Evolutionary conservation across 768 basidiomycete genomes (phyloP).

Genomic region (Lentinula sp.): DNA sequence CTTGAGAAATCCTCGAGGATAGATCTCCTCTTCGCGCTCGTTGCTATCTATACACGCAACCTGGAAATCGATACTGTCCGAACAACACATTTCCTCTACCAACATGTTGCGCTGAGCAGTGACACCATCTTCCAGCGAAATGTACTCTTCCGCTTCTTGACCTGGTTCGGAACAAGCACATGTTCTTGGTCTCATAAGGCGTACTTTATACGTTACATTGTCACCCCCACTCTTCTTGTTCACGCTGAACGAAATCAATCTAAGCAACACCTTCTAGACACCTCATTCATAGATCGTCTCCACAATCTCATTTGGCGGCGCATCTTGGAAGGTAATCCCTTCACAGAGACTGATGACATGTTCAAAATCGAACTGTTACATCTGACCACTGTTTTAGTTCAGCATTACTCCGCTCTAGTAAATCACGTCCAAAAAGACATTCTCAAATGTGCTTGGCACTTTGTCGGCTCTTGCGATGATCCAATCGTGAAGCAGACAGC

Average conservation of each 20-base stretch:
- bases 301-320: slow-evolving; percentile 80
- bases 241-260: slow-evolving; percentile 53
- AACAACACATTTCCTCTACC: slow-evolving; percentile 80
- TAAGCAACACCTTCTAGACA: slow-evolving; percentile 61
- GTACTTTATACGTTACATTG: slow-evolving; percentile 70
- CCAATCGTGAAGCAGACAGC: slow-evolving; percentile 89
- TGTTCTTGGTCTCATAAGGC: slow-evolving; percentile 74
- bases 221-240: slow-evolving; percentile 82
- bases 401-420: slow-evolving; percentile 75
- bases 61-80: slow-evolving; percentile 77
- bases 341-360: slow-evolving; percentile 67
- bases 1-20: slow-evolving; percentile 70
- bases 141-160: slow-evolving; percentile 76
- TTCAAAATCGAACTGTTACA: slow-evolving; percentile 90
- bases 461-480: slow-evolving; percentile 73
- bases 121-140: slow-evolving; percentile 72
- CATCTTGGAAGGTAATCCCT: slow-evolving; percentile 47
- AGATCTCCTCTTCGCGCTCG: slow-evolving; percentile 84
- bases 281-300: slow-evolving; percentile 62
- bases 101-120: slow-evolving; percentile 71
- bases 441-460: slow-evolving; percentile 90
- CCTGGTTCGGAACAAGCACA: slow-evolving; percentile 67
- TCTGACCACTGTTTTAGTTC: slow-evolving; percentile 83
- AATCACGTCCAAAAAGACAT: slow-evolving; percentile 84
- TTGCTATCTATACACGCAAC: slow-evolving; percentile 72